Evolutionary conservation across 2,329 filamentous ascomycete genomes (phyloP).

Genomic region (Fusarium irregulare): DNA sequence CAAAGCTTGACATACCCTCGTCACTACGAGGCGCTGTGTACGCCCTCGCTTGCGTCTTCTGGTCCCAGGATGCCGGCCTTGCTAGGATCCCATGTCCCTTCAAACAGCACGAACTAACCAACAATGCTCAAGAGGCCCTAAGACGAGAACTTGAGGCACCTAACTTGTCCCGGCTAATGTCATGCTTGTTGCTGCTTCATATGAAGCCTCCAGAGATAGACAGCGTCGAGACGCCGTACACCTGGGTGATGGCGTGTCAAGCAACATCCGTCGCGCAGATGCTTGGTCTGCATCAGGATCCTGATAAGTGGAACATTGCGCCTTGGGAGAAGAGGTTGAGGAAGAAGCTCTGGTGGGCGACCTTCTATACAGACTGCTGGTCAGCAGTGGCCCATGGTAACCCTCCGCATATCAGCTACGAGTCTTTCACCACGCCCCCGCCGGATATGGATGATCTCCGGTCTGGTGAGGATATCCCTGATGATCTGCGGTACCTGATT

Average conservation of each 20-base stretch:
- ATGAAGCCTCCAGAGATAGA: conserved; percentile 58
- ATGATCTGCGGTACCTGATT: conserved; percentile 51
- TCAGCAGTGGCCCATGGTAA: conserved; percentile 60
- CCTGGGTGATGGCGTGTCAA: conserved; percentile 58
- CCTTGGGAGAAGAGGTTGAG: conserved; percentile 57
- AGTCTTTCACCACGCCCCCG: conserved; percentile 55
- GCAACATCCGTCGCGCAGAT: conserved; percentile 59
- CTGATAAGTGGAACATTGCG: conserved; percentile 55
- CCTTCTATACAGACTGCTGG: conserved; percentile 58
- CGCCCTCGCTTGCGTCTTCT: conserved; percentile 57
- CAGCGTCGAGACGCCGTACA: conserved; percentile 59
- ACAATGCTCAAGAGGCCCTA: conserved; percentile 56
- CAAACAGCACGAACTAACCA: conserved; percentile 55
- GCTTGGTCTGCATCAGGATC: conserved; percentile 59
- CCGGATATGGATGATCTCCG: conserved; percentile 56
- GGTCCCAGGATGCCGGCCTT: conserved; percentile 51
- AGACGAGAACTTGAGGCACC: conserved; percentile 60
- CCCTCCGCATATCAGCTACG: conserved; percentile 56
- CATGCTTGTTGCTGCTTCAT: conserved; percentile 59
- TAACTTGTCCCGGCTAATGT: conserved; percentile 59
- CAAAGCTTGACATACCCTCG: conserved; percentile 55
- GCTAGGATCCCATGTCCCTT: conserved; percentile 48
- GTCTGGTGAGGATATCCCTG: conserved; percentile 56
- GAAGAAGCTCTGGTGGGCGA: conserved; percentile 60
- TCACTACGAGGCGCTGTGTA: conserved; percentile 60